Base-by-base conservation (phyloP, 148 eudicot genomes). In the Silene uniflora region DNA sequence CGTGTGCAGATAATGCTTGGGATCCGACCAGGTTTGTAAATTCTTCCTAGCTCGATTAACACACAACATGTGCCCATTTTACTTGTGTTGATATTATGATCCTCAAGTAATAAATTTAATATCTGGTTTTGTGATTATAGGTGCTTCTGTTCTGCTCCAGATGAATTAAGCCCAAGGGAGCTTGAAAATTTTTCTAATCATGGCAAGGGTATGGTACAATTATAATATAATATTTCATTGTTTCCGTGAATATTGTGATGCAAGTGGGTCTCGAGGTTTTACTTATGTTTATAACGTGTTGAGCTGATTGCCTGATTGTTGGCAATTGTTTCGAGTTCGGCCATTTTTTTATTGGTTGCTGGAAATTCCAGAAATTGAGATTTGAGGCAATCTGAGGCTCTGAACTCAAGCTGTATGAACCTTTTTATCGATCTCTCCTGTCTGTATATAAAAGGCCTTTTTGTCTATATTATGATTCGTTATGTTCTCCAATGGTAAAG, bases 1-100 rank as follows among this genome's bases (percentile, higher is more conserved):
- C 88, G 32, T 91, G 96, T 69, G 79, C 75, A 62, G 91, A 89
- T 56, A 91, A 89, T 78, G 67, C 73, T 71, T 89, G 89, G 96
- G 96, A 91, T 66, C 81, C 77, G 65, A 81, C 74, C 89, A 89
- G 96, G 96, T 89, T 71, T 8, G 24, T 77, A 25, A 39, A 27
- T 19, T 18, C 42, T 67, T 19, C 69, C 47, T 73, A 23, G 14
- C 54, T 46, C 59, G 14, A 11, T 62, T 46, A 71, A 70, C 14
- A 19, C 55, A 3, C 5, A 55, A 55, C 22, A 59, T 35, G 54
- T 62, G 19, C 62, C 44, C 66, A 49, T 29, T 69, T 68, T 27
- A 24, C 16, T 11, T 73, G 4, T 62, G 60, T 69, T 46, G 25
- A 9, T 42, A 71, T 52, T 27, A 60, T 12, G 55, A 16, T 56